Evolutionary conservation across 2,329 filamentous ascomycete species (phyloP), one percentile per base, ranked within the genome.

Genomic region (Microcyclosporella mali): DNA sequence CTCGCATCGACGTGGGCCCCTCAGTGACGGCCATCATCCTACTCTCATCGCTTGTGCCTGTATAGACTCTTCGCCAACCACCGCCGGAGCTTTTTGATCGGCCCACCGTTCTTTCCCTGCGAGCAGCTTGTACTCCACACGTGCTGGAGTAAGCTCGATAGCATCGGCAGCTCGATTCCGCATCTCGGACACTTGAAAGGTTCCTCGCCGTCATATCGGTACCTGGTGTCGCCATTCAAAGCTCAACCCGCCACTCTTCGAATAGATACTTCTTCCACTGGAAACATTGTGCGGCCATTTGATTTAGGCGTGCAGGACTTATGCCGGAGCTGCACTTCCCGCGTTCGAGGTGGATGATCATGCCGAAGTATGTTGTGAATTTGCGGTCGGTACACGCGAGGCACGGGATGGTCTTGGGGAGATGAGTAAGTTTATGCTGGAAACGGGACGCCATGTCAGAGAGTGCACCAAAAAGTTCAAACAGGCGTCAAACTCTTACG

Each of bases 331-430:
- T 17, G 32, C 45, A 51, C 2, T 9, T 43, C 10, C 33, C 40
- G 31, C 33, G 21, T 37, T 51, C 45, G 25, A 48, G 36, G 19
- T 51, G 49, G 40, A 44, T 38, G 37, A 51, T 36, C 49, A 46
- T 51, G 43, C 41, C 45, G 19, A 34, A 19, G 15, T 46, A 51
- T 25, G 42, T 43, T 27, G 30, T 43, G 35, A 51, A 51, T 4
- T 33, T 34, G 14, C 43, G 46, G 11, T 36, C 25, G 3, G 3
- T 15, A 19, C 33, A 42, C 17, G n/a, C 40, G 15, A 17, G 18
- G 32, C 40, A 41, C 6, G 14, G 11, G 11, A 41, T 16, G 3
- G 15, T 39, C 2, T 6, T 3, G 9, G 37, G 37, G 14, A 39
- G 28, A 18, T 39, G 37, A 10, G 15, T 39, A 27, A 39, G 16